These are phyloP conservation scores for Chrysanthemum seticuspe DNA, from an alignment of 129 eudicot species.

Conservation along the genomic window DNA sequence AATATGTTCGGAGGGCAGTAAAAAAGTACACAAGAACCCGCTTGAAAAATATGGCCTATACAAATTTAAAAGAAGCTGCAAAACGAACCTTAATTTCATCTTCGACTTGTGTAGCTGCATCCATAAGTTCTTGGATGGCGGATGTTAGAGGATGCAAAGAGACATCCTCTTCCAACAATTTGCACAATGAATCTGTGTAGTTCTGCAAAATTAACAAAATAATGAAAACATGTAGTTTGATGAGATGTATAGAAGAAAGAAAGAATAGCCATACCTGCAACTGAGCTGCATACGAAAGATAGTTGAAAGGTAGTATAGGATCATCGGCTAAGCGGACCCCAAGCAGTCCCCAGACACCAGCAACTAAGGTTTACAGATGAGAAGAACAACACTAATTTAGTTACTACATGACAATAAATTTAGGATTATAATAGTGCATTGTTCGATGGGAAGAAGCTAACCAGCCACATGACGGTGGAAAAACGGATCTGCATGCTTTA, in stretches of 20 bases:
- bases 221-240: background rate
- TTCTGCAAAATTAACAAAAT: constrained; percentile 39
- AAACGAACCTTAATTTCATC: constrained; percentile 68
- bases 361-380: constrained; percentile 36
- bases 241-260: constrained; percentile 1
- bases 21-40: background rate
- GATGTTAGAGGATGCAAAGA: constrained; percentile 61
- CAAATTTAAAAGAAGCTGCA: background rate
- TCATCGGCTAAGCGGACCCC: constrained; percentile 85
- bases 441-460: constrained; percentile 30
- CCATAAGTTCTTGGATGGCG: constrained; percentile 57
- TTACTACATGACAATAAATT: background rate
- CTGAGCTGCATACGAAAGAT: constrained; percentile 69
- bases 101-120: constrained; percentile 57
- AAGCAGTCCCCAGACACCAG: constrained; percentile 89
- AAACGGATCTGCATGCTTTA: constrained; percentile 68
- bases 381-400: background rate
- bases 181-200: constrained; percentile 42
- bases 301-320: constrained; percentile 76
- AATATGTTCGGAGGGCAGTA: background rate
- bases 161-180: constrained; percentile 41
- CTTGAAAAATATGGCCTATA: background rate
- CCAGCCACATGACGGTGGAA: constrained; percentile 94
- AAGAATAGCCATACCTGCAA: constrained; percentile 47
- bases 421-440: constrained; percentile 1